Evolutionary conservation across 257 asterid species (phyloP), one percentile per base, ranked within the genome.

Genomic region (Dorcoceras hygrometricum): DNA sequence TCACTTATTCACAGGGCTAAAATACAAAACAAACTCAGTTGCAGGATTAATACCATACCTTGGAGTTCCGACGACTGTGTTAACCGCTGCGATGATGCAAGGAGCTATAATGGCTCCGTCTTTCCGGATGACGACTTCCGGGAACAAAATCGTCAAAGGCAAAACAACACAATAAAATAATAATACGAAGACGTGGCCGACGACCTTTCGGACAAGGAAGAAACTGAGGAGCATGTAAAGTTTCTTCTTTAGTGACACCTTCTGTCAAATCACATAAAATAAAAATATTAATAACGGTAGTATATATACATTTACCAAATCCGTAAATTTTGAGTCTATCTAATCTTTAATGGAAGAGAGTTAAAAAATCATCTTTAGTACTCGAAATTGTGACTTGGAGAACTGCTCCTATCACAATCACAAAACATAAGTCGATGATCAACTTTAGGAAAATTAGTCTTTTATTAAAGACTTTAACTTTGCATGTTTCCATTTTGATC

Each of bases 141-240:
- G 91, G 64, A 83, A 53, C 72, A 90, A 66, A 14, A 86, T 83
- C 18, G 87, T 80, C 48, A 89, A 68, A 2, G 97, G 97, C 55
- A 90, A 59, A 27, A 87, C 86, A 8, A 90, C 66, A 55, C 95
- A 86, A 81, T 85, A 89, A 72, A 89, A 81, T 23, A 80, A 65
- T 69, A 90, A 87, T 3, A 89, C 76, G 66, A 84, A 86, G 73
- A 84, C 70, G 19, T 87, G 89, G 34, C 91, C 95, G 8, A 81
- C 57, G 8, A 87, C 67, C 80, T 87, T 89, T 68, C 95, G 69
- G 25, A 89, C 86, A 22, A 85, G 78, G 91, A 89, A 89, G 83
- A 87, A 89, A 76, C 87, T 83, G 66, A 87, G 87, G 7, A 89
- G 75, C 64, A 89, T 85, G 29, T 90, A 83, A 18, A 86, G 72